A percentile compares a stretch with the other conserved stretches of the same genome.
Evolutionary conservation across 257 asterid genomes (phyloP).

Genomic region (Nicotiana obtusifolia): DNA sequence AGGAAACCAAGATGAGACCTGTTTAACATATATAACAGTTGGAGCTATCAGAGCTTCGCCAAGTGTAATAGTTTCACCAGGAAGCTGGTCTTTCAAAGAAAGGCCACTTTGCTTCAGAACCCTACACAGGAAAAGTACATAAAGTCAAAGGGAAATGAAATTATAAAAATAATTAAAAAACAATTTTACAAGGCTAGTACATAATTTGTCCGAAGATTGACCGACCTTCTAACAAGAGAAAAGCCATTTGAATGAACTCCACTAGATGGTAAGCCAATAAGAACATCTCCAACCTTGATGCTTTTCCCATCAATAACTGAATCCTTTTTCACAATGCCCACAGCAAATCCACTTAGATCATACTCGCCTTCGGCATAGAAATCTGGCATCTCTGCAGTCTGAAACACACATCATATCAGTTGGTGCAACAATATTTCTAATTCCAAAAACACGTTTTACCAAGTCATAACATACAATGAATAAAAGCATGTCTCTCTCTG

Average conservation of each 20-base stretch:
- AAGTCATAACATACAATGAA: neutral
- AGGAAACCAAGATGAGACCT: slow-evolving; percentile 36
- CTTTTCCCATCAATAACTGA: slow-evolving; percentile 75
- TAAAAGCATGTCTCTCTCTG: neutral
- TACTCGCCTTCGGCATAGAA: slow-evolving; percentile 90
- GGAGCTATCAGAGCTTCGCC: slow-evolving; percentile 96
- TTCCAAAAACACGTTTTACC: neutral
- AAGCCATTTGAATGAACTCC: slow-evolving; percentile 97
- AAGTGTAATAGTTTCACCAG: slow-evolving; percentile 52
- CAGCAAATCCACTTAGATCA: slow-evolving; percentile 94
- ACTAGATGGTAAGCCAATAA: slow-evolving; percentile 91
- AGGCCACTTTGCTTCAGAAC: slow-evolving; percentile 73
- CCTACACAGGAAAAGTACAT: slow-evolving; percentile 26
- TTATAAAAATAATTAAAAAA: neutral
- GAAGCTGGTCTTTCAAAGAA: slow-evolving; percentile 61
- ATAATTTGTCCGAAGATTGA: neutral
- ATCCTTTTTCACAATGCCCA: slow-evolving; percentile 73
- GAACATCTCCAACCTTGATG: slow-evolving; percentile 64
- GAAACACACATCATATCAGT: slow-evolving; percentile 21
- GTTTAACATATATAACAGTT: slow-evolving; percentile 82
- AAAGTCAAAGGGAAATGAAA: neutral
- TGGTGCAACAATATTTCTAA: slow-evolving; percentile 5
- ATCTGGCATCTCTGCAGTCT: slow-evolving; percentile 99
- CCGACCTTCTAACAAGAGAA: slow-evolving; percentile 86
- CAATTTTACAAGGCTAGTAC: neutral